Evolutionary conservation across 2,329 filamentous ascomycete genomes (phyloP).

Genomic region (Blastomyces parvus): DNA sequence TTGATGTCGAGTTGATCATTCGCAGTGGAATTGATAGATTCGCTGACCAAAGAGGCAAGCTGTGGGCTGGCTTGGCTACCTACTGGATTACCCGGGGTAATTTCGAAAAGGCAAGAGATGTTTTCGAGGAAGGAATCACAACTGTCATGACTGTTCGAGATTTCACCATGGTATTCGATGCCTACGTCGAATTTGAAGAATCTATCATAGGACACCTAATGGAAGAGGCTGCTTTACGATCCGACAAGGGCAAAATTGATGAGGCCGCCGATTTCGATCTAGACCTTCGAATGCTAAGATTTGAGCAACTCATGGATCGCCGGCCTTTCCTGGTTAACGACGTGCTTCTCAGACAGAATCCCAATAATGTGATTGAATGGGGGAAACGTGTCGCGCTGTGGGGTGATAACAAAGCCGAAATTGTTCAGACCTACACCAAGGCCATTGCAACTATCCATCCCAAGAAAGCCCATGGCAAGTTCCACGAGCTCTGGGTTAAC

Average conservation of each 20-base stretch:
- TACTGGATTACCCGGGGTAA: conserved; percentile 93
- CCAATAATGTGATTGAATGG: conserved; percentile 93
- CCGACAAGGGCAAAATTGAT: conserved; percentile 68
- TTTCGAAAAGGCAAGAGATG: conserved; percentile 84
- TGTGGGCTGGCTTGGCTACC: conserved; percentile 89
- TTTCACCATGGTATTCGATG: conserved; percentile 92
- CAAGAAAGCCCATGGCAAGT: conserved; percentile 86
- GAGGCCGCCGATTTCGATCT: conserved; percentile 86
- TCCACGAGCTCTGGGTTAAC: conserved; percentile 91
- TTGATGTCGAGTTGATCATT: conserved; percentile 86
- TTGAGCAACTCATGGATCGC: conserved; percentile 96
- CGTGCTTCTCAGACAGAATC: conserved; percentile 87
- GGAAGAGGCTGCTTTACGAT: conserved; percentile 70
- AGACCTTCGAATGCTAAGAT: conserved; percentile 94
- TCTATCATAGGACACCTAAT: conserved; percentile 86
- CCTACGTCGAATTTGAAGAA: conserved; percentile 94
- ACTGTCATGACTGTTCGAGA: conserved; percentile 98
- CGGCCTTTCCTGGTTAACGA: conserved; percentile 94
- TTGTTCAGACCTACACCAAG: conserved; percentile 88
- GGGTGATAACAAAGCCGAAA: conserved; percentile 84
- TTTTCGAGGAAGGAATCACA: conserved; percentile 92
- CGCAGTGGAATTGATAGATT: conserved; percentile 85
- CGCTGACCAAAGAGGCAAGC: conserved; percentile 82
- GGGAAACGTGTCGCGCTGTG: conserved; percentile 92
- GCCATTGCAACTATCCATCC: conserved; percentile 89